Evolutionary conservation across 352 stramenopile species (phyloP).

Genomic region (Phytophthora sp.): DNA sequence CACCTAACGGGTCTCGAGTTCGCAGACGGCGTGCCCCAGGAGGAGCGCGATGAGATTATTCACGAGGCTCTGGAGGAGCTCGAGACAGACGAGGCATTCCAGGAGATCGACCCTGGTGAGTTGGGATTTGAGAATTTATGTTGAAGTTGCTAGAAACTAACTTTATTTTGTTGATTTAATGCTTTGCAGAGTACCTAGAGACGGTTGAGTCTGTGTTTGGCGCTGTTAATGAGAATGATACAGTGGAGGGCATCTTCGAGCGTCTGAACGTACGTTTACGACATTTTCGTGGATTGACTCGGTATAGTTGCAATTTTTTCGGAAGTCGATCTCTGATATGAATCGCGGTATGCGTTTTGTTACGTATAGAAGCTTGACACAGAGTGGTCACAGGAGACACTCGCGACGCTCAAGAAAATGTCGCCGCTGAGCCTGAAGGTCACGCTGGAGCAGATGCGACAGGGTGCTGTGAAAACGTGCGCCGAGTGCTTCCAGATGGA

Average conservation of each 20-base stretch:
- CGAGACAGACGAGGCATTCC: constrained; percentile 85
- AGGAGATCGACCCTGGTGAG: constrained; percentile 71
- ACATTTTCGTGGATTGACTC: neutral
- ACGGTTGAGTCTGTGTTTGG: constrained; percentile 83
- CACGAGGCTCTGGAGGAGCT: constrained; percentile 78
- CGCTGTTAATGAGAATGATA: constrained; percentile 74
- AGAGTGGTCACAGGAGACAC: constrained; percentile 80
- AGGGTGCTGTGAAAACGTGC: constrained; percentile 84
- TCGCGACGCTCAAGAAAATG: constrained; percentile 88
- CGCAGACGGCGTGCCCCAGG: constrained; percentile 67
- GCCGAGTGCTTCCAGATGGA: constrained; percentile 96
- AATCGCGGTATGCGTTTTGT: constrained; percentile 5
- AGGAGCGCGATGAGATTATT: constrained; percentile 87
- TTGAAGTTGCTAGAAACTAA: constrained; percentile 1
- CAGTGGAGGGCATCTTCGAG: constrained; percentile 75
- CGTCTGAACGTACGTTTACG: constrained; percentile 40
- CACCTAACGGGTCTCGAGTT: constrained; percentile 88
- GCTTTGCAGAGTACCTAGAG: constrained; percentile 59
- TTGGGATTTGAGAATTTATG: constrained; percentile 3
- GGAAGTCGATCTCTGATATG: constrained; percentile 2
- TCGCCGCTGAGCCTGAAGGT: constrained; percentile 95
- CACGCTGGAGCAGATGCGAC: constrained; percentile 93
- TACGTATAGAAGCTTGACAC: constrained; percentile 56
- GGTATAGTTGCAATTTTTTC: neutral
- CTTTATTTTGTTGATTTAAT: constrained; percentile 31